These are phyloP conservation scores for Stentor coeruleus DNA, from an alignment of 73 alveolate genomes.

Conservation along the genomic window DNA sequence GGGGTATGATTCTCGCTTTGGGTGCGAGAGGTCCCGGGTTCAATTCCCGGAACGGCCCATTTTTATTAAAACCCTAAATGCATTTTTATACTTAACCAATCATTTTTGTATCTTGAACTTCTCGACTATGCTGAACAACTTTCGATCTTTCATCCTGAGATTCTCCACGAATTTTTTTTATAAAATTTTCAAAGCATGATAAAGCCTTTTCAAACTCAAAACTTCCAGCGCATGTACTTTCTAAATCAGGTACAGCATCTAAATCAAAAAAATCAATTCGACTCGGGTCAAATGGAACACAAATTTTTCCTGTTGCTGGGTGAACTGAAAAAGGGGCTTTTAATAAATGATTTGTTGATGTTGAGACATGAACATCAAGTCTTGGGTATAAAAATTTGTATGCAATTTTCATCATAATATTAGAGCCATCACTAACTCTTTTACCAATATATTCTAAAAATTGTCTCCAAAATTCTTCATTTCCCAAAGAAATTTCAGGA, in stretches of 20 bases:
- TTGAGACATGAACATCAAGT: constrained; percentile 93
- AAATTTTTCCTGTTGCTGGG: constrained; percentile 91
- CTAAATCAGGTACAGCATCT: constrained; percentile 48
- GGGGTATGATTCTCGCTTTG: constrained; percentile 74
- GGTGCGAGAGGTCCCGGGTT: constrained; percentile 84
- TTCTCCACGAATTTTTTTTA: too few species aligned
- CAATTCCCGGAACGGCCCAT: constrained; percentile 75
- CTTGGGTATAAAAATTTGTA: constrained; percentile 86
- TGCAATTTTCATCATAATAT: constrained; percentile 25
- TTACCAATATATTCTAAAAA: not conserved
- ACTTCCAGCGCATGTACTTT: not conserved
- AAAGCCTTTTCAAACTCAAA: not conserved
- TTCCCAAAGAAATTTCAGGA: not conserved
- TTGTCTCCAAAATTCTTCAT: not conserved
- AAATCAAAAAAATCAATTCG: constrained; percentile 52
- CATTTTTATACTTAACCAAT: too few species aligned
- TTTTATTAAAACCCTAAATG: too few species aligned
- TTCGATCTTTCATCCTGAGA: too few species aligned
- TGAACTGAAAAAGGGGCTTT: constrained; percentile 96
- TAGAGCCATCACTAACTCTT: not conserved
- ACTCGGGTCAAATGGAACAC: constrained; percentile 75
- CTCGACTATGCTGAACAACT: too few species aligned
- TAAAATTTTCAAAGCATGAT: not conserved
- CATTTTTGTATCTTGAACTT: too few species aligned
- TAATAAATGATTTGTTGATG: constrained; percentile 90